A percentile compares a stretch with the other conserved stretches of the same genome.
These are phyloP conservation scores for Marvania coccoides DNA, from an alignment of 139 green algal species.

Conservation along the genomic window DNA sequence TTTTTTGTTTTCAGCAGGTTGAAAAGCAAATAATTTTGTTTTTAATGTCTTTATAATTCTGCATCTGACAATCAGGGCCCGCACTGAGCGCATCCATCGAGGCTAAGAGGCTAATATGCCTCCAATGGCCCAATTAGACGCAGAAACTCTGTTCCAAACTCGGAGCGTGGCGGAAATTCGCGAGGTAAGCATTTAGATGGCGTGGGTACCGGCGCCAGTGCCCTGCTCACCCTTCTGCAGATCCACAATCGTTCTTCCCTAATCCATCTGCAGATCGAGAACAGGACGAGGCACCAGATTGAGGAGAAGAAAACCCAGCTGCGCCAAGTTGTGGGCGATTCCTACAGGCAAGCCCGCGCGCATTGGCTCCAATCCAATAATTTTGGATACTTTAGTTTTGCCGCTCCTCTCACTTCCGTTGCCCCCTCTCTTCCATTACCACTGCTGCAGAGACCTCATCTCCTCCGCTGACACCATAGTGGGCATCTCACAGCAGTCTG, in stretches of 20 bases:
- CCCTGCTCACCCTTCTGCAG: background rate
- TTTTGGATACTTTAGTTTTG: background rate
- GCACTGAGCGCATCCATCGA: too few relatives aligned
- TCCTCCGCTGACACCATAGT: conserved; percentile 86
- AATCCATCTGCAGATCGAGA: conserved; percentile 56
- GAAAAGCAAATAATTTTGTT: too few relatives aligned
- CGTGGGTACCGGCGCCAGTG: background rate
- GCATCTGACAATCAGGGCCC: too few relatives aligned
- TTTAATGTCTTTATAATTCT: too few relatives aligned
- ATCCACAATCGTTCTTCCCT: background rate
- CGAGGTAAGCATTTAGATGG: conserved; percentile 30
- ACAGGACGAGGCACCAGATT: conserved; percentile 66
- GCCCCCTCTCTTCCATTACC: background rate
- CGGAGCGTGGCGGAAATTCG: conserved; percentile 75
- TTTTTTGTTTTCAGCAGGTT: too few relatives aligned
- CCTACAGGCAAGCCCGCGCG: conserved; percentile 54
- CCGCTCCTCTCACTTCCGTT: background rate
- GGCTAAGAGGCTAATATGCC: too few relatives aligned
- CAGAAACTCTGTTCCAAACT: conserved; percentile 74
- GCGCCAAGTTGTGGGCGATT: conserved; percentile 75
- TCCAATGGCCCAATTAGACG: background rate
- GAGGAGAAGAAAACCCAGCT: conserved; percentile 86
- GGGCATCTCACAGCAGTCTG: conserved; percentile 57
- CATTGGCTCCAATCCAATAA: background rate
- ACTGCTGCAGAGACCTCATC: conserved; percentile 77